These are phyloP conservation scores for Candida ponderosae DNA, from an alignment of 805 yeast species.

Conservation along the genomic window DNA sequence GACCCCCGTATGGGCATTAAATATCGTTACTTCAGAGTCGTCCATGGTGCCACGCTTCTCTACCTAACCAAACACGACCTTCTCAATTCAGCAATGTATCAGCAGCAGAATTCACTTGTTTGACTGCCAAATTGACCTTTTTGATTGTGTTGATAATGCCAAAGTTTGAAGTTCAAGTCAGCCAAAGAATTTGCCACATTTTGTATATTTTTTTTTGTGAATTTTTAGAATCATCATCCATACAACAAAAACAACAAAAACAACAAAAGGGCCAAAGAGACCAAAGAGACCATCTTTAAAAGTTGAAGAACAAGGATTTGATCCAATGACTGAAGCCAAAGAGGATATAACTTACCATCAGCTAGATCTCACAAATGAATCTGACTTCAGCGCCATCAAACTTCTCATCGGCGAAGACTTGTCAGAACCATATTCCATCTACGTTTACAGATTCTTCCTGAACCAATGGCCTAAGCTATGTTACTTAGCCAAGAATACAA, in stretches of 20 bases:
- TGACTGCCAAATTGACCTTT: too few species aligned
- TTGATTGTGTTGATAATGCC: too few species aligned
- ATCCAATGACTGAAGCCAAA: neutral
- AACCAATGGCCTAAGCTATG: slow-evolving; percentile 89
- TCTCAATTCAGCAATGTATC: too few species aligned
- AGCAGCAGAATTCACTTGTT: too few species aligned
- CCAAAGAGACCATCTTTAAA: too few species aligned
- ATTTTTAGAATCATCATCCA: too few species aligned
- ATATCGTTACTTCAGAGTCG: slow-evolving; percentile 6
- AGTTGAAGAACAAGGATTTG: neutral
- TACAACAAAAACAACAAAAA: too few species aligned
- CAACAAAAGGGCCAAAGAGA: too few species aligned
- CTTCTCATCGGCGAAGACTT: slow-evolving; percentile 62
- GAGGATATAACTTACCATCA: slow-evolving; percentile 13
- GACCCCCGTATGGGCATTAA: slow-evolving; percentile 39
- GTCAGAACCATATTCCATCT: slow-evolving; percentile 90
- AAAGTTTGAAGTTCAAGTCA: too few species aligned
- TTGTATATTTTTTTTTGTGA: too few species aligned
- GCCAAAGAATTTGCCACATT: too few species aligned
- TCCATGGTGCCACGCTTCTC: slow-evolving; percentile 4
- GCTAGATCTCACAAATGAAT: slow-evolving; percentile 17
- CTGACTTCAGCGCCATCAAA: slow-evolving; percentile 43
- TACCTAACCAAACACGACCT: too few species aligned
- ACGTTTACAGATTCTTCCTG: slow-evolving; percentile 85
- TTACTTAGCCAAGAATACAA: slow-evolving; percentile 43